Evolutionary conservation across 805 yeast species (phyloP), one percentile per base, ranked within the genome.

Genomic region (Saccharomyces mikatae): DNA sequence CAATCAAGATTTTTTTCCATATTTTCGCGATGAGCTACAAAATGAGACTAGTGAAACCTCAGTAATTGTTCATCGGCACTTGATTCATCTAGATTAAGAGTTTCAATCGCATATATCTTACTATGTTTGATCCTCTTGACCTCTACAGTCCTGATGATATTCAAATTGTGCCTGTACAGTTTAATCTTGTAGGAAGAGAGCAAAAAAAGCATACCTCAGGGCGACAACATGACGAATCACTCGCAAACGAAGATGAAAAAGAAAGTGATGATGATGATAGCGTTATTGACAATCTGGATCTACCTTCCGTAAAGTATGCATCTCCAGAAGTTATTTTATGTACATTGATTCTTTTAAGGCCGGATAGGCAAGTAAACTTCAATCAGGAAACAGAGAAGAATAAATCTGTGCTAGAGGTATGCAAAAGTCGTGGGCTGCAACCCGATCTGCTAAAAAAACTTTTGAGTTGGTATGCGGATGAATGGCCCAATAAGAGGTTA

Each of bases 281-380:
- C 1, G 76, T 78, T 0, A 58, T 84, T 1, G 84, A 82, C 54
- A 62, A 78, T 0, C 71, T 84, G 4, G 92, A 87, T 62, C 68
- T 86, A 2, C 92, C 94, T 0, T 61, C 67, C 3, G 68, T 70
- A 5, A 61, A 60, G 10, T 63, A 68, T 21, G 84, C 88, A 0
- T 80, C 87, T 0, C 65, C 65, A 6, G 63, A 57, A 1, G 81
- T 79, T 0, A 60, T 86, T 0, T 17, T 70, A 2, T 66, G 77
- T 1, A 61, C 84, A 1, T 66, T 87, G 3, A 66, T 71, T 47
- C 69, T 85, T 2, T 66, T 86, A 41, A 66, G 77, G 4, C 82
- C 81, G 0, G 75, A 74, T 22, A 74, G 73, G 24, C 76, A 78
- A 27, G 74, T 76, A 55, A 82, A 86, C 65, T 84, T 86, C 65